A percentile compares a stretch with the other conserved stretches of the same genome.
Conservation (phyloP, 1,284 basidiomycete species). For the Marasmius fiardii region DNA sequence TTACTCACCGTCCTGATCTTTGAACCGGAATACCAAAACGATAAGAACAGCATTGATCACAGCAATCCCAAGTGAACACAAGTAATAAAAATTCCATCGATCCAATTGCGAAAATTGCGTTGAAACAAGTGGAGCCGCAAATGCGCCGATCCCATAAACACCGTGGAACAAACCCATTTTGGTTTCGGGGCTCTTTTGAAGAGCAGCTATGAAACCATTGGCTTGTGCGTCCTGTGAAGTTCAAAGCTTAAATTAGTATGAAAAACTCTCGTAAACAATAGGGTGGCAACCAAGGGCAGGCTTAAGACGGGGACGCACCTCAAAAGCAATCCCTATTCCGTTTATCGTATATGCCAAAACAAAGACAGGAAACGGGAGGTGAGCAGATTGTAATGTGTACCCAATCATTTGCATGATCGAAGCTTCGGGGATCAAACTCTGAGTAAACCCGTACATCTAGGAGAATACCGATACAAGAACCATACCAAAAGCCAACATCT, state of each 20-base stretch:
- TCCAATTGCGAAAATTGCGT: slow-evolving; percentile 60
- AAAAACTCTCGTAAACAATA: no score
- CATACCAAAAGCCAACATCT: no score
- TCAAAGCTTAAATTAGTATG: no score
- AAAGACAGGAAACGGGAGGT: slow-evolving; percentile 66
- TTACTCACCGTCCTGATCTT: slow-evolving; percentile 44
- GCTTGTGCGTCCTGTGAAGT: slow-evolving; percentile 46
- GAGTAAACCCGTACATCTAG: no score
- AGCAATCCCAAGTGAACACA: slow-evolving; percentile 57
- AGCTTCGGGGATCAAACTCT: no score
- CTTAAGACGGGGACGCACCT: no score
- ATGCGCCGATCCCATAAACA: slow-evolving; percentile 48
- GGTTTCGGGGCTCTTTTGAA: slow-evolving; percentile 20
- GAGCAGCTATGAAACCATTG: slow-evolving; percentile 40
- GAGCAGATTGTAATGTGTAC: slow-evolving; percentile 43
- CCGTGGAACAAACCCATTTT: slow-evolving; percentile 63
- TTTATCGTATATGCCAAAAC: slow-evolving; percentile 56
- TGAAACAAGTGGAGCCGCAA: slow-evolving; percentile 61
- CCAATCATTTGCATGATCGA: slow-evolving; percentile 24
- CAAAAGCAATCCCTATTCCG: slow-evolving; percentile 58
- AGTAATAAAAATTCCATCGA: slow-evolving; percentile 59
- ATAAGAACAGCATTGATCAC: slow-evolving; percentile 43
- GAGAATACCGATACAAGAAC: no score
- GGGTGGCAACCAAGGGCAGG: no score
- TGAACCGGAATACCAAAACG: slow-evolving; percentile 48